These are phyloP conservation scores for Endothia cerciana DNA, from an alignment of 2,329 filamentous ascomycete species.

Conservation along the genomic window DNA sequence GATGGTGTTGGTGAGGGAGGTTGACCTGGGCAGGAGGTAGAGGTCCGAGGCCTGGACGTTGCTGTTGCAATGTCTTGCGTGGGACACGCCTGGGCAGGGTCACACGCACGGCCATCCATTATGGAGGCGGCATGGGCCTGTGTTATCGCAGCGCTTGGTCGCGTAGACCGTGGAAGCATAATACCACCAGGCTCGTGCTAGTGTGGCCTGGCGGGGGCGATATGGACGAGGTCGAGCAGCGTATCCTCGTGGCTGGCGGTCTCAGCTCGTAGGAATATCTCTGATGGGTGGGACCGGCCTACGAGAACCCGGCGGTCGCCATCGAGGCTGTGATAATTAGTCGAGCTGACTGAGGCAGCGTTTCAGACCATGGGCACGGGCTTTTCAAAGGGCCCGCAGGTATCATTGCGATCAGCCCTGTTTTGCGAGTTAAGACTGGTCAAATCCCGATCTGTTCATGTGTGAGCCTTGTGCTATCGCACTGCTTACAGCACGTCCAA, in stretches of 20 bases:
- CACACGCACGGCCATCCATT: no score
- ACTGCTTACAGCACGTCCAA: background rate
- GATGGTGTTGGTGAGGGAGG: slow-evolving; percentile 56
- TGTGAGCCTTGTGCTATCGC: background rate
- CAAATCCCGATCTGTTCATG: background rate
- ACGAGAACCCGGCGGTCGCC: background rate
- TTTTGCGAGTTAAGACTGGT: background rate
- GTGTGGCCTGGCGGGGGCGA: no score
- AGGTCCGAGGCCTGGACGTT: background rate
- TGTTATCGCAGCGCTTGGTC: no score
- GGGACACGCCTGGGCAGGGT: background rate
- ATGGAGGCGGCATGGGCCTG: no score
- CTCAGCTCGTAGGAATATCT: background rate
- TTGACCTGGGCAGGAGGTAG: slow-evolving; percentile 54
- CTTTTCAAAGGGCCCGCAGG: background rate
- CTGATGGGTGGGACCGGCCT: background rate
- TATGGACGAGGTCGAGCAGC: no score
- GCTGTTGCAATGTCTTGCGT: background rate
- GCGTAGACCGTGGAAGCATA: no score
- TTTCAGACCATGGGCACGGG: background rate
- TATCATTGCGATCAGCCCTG: background rate
- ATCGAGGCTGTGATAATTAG: background rate
- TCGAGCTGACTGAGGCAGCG: background rate
- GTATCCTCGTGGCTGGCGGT: background rate
- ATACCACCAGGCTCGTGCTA: no score